Evolutionary conservation across 2,329 filamentous ascomycete genomes (phyloP).

Genomic region (Diaporthe sp.): DNA sequence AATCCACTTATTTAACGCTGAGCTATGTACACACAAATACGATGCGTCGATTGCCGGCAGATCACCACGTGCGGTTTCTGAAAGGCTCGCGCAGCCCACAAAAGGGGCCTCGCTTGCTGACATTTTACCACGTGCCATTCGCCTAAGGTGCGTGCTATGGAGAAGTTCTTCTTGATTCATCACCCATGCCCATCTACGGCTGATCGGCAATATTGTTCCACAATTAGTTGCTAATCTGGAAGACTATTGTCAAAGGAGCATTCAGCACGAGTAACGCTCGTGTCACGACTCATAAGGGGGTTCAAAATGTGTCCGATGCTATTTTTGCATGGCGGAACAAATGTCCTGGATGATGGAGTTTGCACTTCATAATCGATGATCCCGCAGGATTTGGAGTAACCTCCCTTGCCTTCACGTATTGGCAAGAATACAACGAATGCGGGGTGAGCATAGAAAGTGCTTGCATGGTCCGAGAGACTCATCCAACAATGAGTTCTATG

Average conservation of each 20-base stretch:
- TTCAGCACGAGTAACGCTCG: neutral
- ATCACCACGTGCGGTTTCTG: neutral
- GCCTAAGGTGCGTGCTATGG: neutral
- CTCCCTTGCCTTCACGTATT: neutral
- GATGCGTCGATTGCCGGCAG: neutral
- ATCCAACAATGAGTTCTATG: neutral
- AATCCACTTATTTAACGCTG: neutral
- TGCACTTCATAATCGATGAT: neutral
- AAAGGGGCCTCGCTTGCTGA: neutral
- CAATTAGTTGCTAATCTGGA: neutral
- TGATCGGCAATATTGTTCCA: neutral
- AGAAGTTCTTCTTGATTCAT: neutral
- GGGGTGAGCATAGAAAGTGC: too few relatives aligned
- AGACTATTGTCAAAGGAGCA: neutral
- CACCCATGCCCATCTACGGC: neutral
- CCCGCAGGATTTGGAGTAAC: neutral
- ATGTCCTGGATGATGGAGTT: neutral
- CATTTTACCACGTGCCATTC: neutral
- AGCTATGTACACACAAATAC: neutral
- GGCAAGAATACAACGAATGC: neutral
- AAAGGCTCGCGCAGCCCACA: neutral
- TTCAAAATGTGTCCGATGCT: neutral
- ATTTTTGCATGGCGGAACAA: neutral
- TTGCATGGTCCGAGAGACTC: neutral
- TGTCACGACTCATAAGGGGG: neutral